A percentile compares a stretch with the other conserved stretches of the same genome.
Conservation (phyloP, 2,329 filamentous ascomycete genomes). For the Aspergillus brunneoviolaceus region DNA sequence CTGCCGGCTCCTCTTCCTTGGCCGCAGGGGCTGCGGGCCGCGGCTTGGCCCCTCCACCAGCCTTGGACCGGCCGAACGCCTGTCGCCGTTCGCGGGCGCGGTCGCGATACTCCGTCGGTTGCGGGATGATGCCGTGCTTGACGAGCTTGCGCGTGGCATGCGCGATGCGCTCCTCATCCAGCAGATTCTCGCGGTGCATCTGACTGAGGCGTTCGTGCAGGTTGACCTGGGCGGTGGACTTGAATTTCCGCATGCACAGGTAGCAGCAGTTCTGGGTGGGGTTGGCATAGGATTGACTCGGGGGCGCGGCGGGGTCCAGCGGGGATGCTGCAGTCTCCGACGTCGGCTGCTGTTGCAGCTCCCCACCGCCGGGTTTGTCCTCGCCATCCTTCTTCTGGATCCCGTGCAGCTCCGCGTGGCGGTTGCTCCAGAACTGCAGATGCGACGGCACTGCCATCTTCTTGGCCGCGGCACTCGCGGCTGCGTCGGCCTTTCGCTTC, state of each 20-base stretch:
- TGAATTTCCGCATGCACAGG: conserved; percentile 61
- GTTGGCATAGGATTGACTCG: conserved; percentile 61
- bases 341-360: not conserved
- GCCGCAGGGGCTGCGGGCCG: conserved; percentile 24
- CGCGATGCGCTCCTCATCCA: conserved; percentile 49
- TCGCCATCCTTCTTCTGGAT: conserved; percentile 38
- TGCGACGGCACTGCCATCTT: conserved; percentile 61
- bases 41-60: conserved; percentile 18
- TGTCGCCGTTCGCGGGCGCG: conserved; percentile 48
- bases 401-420: conserved; percentile 66
- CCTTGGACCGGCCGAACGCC: conserved; percentile 41
- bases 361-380: conserved; percentile 17
- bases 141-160: conserved; percentile 44
- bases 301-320: conserved; percentile 32
- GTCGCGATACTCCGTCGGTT: conserved; percentile 46
- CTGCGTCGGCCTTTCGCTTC: conserved; percentile 48
- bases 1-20: conserved; percentile 32
- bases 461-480: conserved; percentile 36
- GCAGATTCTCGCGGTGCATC: conserved; percentile 56
- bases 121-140: conserved; percentile 42
- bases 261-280: conserved; percentile 59
- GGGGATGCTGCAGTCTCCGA: conserved; percentile 29
- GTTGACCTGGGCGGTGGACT: conserved; percentile 54
- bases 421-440: conserved; percentile 70
- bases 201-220: conserved; percentile 61